Percentiles rank a stretch among this genome's conserved stretches.
Evolutionary conservation across 2,329 filamentous ascomycete species (phyloP).

Genomic region (Diaporthe citriasiana): DNA sequence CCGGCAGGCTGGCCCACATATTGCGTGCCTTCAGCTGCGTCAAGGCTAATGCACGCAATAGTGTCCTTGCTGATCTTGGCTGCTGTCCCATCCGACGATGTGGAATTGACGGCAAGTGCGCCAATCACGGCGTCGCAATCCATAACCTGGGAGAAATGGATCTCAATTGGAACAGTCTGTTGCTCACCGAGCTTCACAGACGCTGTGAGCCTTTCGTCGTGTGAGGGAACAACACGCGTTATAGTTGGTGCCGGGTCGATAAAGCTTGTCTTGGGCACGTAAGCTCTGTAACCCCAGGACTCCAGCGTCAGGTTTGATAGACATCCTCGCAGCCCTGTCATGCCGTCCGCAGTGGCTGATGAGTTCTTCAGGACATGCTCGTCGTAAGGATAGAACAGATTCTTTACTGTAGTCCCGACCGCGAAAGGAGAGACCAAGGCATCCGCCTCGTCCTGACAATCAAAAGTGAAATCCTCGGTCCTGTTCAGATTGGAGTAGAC

Average conservation of each 20-base stretch:
- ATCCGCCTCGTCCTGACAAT: constrained; percentile 62
- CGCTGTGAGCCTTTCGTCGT: constrained; percentile 59
- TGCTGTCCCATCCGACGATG: constrained; percentile 59
- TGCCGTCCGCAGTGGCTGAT: constrained; percentile 59
- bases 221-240: constrained; percentile 72
- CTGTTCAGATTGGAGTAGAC: constrained; percentile 64
- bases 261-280: constrained; percentile 67
- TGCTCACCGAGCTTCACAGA: constrained; percentile 54
- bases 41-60: constrained; percentile 60
- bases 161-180: constrained; percentile 37
- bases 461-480: constrained; percentile 67
- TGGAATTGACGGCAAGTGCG: constrained; percentile 66
- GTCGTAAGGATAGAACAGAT: constrained; percentile 74
- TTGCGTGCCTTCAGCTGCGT: constrained; percentile 49
- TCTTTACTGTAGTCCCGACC: constrained; percentile 69
- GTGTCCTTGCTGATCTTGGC: constrained; percentile 60
- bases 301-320: constrained; percentile 65
- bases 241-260: constrained; percentile 68
- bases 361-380: constrained; percentile 65
- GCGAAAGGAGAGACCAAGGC: constrained; percentile 71
- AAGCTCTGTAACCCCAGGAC: constrained; percentile 71
- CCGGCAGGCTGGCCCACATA: constrained; percentile 68
- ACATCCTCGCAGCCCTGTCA: constrained; percentile 67
- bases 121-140: constrained; percentile 68
- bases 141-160: constrained; percentile 74